phyloP scores from a whole-genome alignment of 306 rosid species.

The Gastrolobium villosum region DNA sequence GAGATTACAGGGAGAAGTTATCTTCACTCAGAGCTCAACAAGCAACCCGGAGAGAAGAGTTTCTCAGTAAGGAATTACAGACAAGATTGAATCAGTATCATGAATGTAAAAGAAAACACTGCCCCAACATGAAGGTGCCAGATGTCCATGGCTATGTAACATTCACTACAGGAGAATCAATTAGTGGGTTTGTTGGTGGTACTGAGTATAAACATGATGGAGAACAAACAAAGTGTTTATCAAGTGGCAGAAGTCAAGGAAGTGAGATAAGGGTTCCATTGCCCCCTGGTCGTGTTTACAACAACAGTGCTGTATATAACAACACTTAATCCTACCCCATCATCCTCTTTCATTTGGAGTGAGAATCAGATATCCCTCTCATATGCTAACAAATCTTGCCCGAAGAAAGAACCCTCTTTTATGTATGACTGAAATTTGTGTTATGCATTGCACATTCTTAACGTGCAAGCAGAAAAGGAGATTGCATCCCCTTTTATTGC shows the following conservation, averaged over 20 bases:
- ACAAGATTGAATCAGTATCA: conserved; percentile 35
- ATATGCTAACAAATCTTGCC: background rate
- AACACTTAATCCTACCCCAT: background rate
- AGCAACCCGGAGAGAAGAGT: conserved; percentile 40
- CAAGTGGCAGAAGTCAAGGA: conserved; percentile 31
- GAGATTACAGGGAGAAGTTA: conserved; percentile 34
- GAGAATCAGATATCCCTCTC: background rate
- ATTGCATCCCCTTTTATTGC: background rate
- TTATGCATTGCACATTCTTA: too few relatives aligned
- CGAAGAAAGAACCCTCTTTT: background rate
- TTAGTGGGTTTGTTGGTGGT: conserved; percentile 23
- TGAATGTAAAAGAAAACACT: conserved; percentile 9
- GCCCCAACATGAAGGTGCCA: conserved; percentile 9
- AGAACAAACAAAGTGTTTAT: background rate
- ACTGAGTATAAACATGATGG: conserved; percentile 2
- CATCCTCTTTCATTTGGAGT: background rate
- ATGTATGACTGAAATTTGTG: too few relatives aligned
- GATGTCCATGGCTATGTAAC: conserved; percentile 17
- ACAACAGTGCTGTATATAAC: conserved; percentile 30
- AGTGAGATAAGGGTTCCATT: conserved; percentile 43
- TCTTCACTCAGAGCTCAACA: conserved; percentile 47
- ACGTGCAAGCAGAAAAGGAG: background rate
- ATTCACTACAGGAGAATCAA: conserved; percentile 33
- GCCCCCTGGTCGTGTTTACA: conserved; percentile 44
- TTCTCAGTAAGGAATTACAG: conserved; percentile 40